These are phyloP conservation scores for Plantago ovata DNA, from an alignment of 257 asterid species.

Conservation along the genomic window DNA sequence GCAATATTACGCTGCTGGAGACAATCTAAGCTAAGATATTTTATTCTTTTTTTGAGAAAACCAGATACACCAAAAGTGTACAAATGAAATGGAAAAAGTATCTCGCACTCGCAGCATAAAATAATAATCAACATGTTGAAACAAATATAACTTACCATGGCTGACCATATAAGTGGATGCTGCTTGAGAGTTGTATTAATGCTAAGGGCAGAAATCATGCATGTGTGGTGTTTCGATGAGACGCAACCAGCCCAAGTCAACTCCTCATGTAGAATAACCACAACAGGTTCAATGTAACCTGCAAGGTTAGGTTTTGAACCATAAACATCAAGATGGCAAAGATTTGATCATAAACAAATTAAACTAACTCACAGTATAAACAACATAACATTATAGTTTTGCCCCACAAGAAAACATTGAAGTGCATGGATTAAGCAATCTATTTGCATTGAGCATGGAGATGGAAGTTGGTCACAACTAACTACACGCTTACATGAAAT, in stretches of 20 bases:
- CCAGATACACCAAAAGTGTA: too few relatives aligned
- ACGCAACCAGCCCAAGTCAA: slow-evolving; percentile 99
- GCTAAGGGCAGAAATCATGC: slow-evolving; percentile 93
- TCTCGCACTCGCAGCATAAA: too few relatives aligned
- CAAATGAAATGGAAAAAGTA: too few relatives aligned
- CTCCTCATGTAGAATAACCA: slow-evolving; percentile 93
- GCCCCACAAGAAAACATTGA: too few relatives aligned
- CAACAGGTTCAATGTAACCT: slow-evolving; percentile 98
- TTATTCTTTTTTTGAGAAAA: too few relatives aligned
- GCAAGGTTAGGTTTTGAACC: slow-evolving; percentile 19
- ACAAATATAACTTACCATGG: slow-evolving; percentile 45
- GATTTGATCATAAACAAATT: too few relatives aligned
- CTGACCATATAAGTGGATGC: slow-evolving; percentile 97
- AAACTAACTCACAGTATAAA: slow-evolving; percentile 4
- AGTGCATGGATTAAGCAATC: background rate
- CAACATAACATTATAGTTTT: slow-evolving; percentile 11
- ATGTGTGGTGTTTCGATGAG: slow-evolving; percentile 85
- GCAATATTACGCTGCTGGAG: too few relatives aligned
- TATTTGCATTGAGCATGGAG: background rate
- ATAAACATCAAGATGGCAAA: slow-evolving; percentile 18
- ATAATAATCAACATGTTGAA: too few relatives aligned
- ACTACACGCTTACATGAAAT: background rate
- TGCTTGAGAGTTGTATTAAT: slow-evolving; percentile 88
- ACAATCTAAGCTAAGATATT: too few relatives aligned
- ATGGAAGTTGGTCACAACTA: slow-evolving; percentile 2